These are phyloP conservation scores for Mycena rebaudengoi DNA, from an alignment of 768 basidiomycete genomes.

Conservation along the genomic window DNA sequence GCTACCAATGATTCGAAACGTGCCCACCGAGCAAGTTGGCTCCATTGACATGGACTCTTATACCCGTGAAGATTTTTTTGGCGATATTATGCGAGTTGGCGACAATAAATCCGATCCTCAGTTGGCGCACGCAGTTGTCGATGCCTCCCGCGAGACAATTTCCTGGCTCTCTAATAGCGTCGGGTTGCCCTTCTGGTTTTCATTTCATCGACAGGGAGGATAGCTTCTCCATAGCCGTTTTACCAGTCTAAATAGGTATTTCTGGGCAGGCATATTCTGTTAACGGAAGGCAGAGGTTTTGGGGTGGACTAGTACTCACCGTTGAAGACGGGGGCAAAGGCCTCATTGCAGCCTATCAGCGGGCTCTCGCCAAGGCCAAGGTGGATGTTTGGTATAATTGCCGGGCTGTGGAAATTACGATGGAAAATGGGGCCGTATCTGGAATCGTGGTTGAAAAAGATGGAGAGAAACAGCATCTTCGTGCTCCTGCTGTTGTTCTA, in stretches of 20 bases:
- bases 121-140: slow-evolving; percentile 62
- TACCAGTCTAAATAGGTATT: too few species aligned
- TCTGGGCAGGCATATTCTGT: slow-evolving; percentile 76
- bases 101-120: slow-evolving; percentile 55
- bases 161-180: slow-evolving; percentile 64
- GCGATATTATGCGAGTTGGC: slow-evolving; percentile 70
- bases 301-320: slow-evolving; percentile 73
- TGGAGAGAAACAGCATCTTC: slow-evolving; percentile 47
- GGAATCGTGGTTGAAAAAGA: slow-evolving; percentile 56
- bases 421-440: slow-evolving; percentile 47
- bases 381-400: slow-evolving; percentile 68
- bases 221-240: too few species aligned
- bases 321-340: slow-evolving; percentile 76
- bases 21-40: slow-evolving; percentile 48
- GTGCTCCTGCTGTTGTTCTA: slow-evolving; percentile 58
- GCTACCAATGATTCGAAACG: slow-evolving; percentile 60
- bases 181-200: slow-evolving; percentile 61
- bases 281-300: slow-evolving; percentile 68
- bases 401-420: slow-evolving; percentile 50
- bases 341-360: slow-evolving; percentile 63
- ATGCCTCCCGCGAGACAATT: slow-evolving; percentile 62
- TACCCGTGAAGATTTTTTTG: slow-evolving; percentile 58
- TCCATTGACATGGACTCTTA: slow-evolving; percentile 69
- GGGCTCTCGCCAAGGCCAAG: slow-evolving; percentile 56
- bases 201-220: slow-evolving; percentile 73